These are phyloP conservation scores for Cucurbita maxima DNA, from an alignment of 306 rosid genomes.

Conservation along the genomic window DNA sequence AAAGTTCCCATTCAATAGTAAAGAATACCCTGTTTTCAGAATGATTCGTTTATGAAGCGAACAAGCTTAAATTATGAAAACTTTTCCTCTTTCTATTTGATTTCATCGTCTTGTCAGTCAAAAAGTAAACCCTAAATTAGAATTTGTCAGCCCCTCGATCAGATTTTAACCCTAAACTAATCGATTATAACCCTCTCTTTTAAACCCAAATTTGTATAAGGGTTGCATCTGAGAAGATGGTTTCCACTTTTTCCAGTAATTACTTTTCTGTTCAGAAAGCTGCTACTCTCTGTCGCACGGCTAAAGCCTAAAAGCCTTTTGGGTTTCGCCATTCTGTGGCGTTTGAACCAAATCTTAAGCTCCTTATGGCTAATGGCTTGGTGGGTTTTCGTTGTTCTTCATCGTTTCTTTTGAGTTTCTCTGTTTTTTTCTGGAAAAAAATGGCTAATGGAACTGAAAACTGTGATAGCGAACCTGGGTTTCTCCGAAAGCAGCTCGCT, in stretches of 20 bases:
- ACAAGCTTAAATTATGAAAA: not conserved
- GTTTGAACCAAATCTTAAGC: not conserved
- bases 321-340: constrained; percentile 1
- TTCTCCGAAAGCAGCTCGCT: constrained; percentile 50
- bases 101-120: not conserved
- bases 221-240: not conserved
- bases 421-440: not conserved
- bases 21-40: not conserved
- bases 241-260: constrained; percentile 5
- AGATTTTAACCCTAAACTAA: not conserved
- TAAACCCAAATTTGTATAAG: not conserved
- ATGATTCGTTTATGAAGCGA: not conserved
- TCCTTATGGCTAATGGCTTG: not conserved
- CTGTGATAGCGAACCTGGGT: constrained; percentile 28
- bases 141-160: not conserved
- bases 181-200: not conserved
- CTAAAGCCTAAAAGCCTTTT: constrained; percentile 3
- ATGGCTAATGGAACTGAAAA: constrained; percentile 34
- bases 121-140: not conserved
- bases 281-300: constrained; percentile 1
- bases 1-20: not conserved
- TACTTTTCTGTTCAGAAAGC: constrained; percentile 10
- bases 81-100: not conserved
- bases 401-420: not conserved
- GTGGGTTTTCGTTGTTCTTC: constrained; percentile 6